phyloP scores from a whole-genome alignment of 2,329 filamentous ascomycete genomes.

The Fusarium veterinarium region DNA sequence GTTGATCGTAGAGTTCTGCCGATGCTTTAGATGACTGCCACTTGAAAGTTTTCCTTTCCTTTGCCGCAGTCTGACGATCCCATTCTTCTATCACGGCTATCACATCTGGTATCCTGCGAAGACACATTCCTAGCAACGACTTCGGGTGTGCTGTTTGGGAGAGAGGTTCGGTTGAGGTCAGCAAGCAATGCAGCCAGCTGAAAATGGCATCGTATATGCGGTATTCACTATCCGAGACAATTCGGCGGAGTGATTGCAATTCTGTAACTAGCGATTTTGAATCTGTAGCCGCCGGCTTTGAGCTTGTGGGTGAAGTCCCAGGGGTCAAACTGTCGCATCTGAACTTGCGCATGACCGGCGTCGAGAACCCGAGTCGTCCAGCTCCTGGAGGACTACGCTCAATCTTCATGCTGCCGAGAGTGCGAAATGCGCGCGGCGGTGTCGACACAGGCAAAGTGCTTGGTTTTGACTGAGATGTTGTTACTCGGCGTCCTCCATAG shows the following conservation, averaged over 20 bases:
- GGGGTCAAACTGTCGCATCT: constrained; percentile 30
- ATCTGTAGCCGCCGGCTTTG: background rate
- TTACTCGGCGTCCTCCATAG: constrained; percentile 42
- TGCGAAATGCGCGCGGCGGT: constrained; percentile 46
- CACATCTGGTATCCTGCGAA: constrained; percentile 48
- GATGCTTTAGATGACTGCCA: constrained; percentile 46
- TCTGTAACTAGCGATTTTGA: constrained; percentile 32
- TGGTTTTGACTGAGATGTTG: constrained; percentile 6
- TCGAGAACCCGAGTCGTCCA: constrained; percentile 46
- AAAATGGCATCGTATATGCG: constrained; percentile 51
- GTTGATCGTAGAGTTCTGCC: constrained; percentile 50
- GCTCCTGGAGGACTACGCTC: constrained; percentile 40
- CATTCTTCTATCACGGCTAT: constrained; percentile 50
- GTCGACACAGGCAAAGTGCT: constrained; percentile 21
- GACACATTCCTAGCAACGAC: constrained; percentile 52
- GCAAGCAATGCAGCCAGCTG: constrained; percentile 45
- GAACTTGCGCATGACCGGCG: constrained; percentile 46
- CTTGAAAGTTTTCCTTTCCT: constrained; percentile 37
- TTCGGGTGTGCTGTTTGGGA: constrained; percentile 42
- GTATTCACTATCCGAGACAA: constrained; percentile 40
- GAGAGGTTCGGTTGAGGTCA: constrained; percentile 44
- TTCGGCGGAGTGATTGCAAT: constrained; percentile 41
- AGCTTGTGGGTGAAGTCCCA: background rate
- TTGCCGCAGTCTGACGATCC: constrained; percentile 43
- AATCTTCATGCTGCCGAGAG: constrained; percentile 47